Base-by-base conservation (phyloP, 495 filamentous ascomycete genomes). In the Staphylotrichum tortipilum region DNA sequence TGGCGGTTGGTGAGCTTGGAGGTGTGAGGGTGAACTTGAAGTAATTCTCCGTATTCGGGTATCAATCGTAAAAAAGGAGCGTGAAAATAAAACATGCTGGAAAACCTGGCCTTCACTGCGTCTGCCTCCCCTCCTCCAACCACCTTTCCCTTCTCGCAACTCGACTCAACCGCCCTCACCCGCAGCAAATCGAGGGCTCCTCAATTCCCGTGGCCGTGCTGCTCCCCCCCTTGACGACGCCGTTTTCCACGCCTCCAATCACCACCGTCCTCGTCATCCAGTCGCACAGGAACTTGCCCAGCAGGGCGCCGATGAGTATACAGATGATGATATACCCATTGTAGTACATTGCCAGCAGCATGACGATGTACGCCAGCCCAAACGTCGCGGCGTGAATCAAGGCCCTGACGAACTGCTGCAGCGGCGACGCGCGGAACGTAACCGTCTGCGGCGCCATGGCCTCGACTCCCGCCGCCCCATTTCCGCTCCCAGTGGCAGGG, bases 291-390 rank as follows among this genome's bases (percentile, higher is more conserved):
- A 73, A 74, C 52, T 70, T 70, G 21, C 72, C 72, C 30, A 75
- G 48, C 18, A 65, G 60, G 3, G 77, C 72, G 10, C 77, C 77
- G 47, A 80, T 70, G 36, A 79, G 60, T 49, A 80, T 78, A 53
- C 66, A 71, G 52, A 79, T 74, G 54, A 80, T 77, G 56, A 79
- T 69, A 43, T 79, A 80, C 14, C 77, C 76, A 45, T 78, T 77
- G 55, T 68, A 76, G 44, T 71, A 72, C 74, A 77, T 78, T 31
- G 72, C 78, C 37, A 79, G 57, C 49, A 79, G 51, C 78, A 81
- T 80, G 49, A 80, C 55, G 37, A 79, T 70, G 44, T 79, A 80
- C 8, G 73, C 78, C 40, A 76, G 57, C n/a, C 69, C 75, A 48
- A 79, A 79, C 31, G 71, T 69, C 11, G 64, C 53, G 38, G 68